These are phyloP conservation scores for Phytophthora syringae DNA, from an alignment of 352 stramenopile species.

Conservation along the genomic window DNA sequence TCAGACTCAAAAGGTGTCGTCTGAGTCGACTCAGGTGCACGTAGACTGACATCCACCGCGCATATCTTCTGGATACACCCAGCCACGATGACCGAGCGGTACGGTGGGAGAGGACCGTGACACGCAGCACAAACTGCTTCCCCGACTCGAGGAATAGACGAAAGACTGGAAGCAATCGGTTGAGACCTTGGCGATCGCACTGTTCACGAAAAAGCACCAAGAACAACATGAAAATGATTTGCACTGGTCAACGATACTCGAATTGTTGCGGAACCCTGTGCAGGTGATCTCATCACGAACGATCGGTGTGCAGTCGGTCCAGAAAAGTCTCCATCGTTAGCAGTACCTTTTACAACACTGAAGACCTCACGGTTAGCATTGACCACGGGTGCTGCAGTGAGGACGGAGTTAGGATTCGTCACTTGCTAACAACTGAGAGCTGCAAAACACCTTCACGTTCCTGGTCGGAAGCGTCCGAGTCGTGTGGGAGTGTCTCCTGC, in stretches of 20 bases:
- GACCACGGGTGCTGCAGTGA: constrained; percentile 20
- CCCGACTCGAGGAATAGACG: constrained; percentile 60
- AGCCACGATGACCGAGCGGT: no score
- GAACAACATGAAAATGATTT: not conserved
- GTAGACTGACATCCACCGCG: no score
- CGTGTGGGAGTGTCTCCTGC: constrained; percentile 11
- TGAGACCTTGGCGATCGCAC: constrained; percentile 55
- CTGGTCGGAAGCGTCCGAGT: constrained; percentile 28
- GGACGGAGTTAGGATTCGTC: not conserved
- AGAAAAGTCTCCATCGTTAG: not conserved
- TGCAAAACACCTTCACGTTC: constrained; percentile 20
- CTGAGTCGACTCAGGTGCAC: no score
- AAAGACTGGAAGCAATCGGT: constrained; percentile 62
- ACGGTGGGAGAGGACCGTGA: no score
- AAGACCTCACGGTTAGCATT: constrained; percentile 24
- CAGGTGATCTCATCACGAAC: constrained; percentile 50
- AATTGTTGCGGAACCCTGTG: constrained; percentile 27
- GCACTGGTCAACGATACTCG: constrained; percentile 26
- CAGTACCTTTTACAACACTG: not conserved
- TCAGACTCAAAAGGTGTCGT: no score
- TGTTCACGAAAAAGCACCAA: constrained; percentile 44
- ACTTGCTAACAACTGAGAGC: not conserved
- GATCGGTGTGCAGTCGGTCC: constrained; percentile 29
- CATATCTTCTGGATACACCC: no score
- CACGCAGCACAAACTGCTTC: constrained; percentile 62